Evolutionary conservation across 2,329 filamentous ascomycete species (phyloP).

Genomic region (Scedosporium apiospermum): DNA sequence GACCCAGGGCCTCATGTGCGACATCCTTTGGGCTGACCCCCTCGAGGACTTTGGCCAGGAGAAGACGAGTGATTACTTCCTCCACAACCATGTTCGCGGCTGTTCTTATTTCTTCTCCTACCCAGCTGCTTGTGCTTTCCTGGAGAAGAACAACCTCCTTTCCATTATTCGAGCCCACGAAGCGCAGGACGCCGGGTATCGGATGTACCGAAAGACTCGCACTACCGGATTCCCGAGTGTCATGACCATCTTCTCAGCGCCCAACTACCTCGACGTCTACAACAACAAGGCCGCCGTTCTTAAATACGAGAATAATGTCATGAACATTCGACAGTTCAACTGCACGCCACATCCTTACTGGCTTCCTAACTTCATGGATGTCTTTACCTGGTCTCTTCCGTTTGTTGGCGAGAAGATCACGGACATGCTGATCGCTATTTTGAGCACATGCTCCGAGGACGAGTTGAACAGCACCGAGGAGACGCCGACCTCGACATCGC

Average conservation of each 20-base stretch:
- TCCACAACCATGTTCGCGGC: slow-evolving; percentile 96
- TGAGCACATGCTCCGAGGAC: slow-evolving; percentile 98
- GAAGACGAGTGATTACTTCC: slow-evolving; percentile 94
- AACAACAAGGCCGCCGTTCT: slow-evolving; percentile 99
- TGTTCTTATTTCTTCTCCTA: slow-evolving; percentile 99
- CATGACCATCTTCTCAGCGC: slow-evolving; percentile 99
- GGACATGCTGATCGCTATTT: slow-evolving; percentile 96
- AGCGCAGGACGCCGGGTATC: slow-evolving; percentile 94
- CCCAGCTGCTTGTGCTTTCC: slow-evolving; percentile 88
- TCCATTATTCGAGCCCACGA: slow-evolving; percentile 97
- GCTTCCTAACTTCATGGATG: slow-evolving; percentile 99
- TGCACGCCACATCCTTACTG: slow-evolving; percentile 99
- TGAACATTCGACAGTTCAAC: slow-evolving; percentile 99
- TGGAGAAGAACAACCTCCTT: slow-evolving; percentile 97
- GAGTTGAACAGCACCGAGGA: slow-evolving; percentile 79
- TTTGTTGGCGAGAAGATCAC: slow-evolving; percentile 99
- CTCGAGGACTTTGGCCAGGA: slow-evolving; percentile 98
- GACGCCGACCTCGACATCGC: slow-evolving; percentile 59
- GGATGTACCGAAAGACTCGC: slow-evolving; percentile 98
- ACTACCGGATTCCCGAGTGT: slow-evolving; percentile 98
- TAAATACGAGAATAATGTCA: slow-evolving; percentile 99
- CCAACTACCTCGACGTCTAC: slow-evolving; percentile 98
- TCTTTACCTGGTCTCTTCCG: slow-evolving; percentile 98
- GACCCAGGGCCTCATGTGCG: slow-evolving; percentile 96
- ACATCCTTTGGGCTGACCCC: slow-evolving; percentile 97